Evolutionary conservation across 495 filamentous ascomycete genomes (phyloP).

Genomic region (Aspergillus mulundensis): DNA sequence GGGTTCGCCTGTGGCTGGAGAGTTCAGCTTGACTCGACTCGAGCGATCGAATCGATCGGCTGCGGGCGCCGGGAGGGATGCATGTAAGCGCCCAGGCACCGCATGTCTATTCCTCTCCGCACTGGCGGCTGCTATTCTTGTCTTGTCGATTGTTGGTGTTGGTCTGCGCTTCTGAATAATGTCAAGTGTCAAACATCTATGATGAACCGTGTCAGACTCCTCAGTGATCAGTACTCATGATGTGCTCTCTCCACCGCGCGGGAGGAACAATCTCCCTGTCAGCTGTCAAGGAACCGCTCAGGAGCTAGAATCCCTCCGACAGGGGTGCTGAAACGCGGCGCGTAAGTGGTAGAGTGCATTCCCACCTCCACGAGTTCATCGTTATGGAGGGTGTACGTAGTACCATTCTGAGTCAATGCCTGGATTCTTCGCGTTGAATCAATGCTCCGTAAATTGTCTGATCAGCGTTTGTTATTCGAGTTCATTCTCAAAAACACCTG

Average conservation of each 20-base stretch:
- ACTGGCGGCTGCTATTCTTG: constrained; percentile 11
- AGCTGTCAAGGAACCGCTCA: not conserved
- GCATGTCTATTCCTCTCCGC: constrained; percentile 1
- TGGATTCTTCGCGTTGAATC: not conserved
- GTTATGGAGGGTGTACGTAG: not conserved
- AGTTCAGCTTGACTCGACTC: constrained; percentile 8
- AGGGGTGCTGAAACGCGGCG: constrained; percentile 21
- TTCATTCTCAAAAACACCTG: not conserved
- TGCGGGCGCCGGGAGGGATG: constrained; percentile 6
- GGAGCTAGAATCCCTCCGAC: not conserved
- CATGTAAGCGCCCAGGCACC: constrained; percentile 9
- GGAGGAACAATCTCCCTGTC: not conserved
- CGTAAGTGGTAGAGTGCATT: constrained; percentile 14
- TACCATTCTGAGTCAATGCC: not conserved
- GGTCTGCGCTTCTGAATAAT: not conserved
- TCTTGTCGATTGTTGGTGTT: not conserved
- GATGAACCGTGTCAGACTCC: not conserved
- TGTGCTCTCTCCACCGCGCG: not conserved
- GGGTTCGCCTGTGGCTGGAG: constrained; percentile 2
- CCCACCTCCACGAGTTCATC: constrained; percentile 3
- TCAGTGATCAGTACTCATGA: not conserved
- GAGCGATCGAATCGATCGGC: constrained; percentile 14
- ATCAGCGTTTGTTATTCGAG: not conserved
- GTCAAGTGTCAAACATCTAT: not conserved
- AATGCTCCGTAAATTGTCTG: not conserved